These are phyloP conservation scores for Pythium angustatum DNA, from an alignment of 352 stramenopile genomes.

Conservation along the genomic window DNA sequence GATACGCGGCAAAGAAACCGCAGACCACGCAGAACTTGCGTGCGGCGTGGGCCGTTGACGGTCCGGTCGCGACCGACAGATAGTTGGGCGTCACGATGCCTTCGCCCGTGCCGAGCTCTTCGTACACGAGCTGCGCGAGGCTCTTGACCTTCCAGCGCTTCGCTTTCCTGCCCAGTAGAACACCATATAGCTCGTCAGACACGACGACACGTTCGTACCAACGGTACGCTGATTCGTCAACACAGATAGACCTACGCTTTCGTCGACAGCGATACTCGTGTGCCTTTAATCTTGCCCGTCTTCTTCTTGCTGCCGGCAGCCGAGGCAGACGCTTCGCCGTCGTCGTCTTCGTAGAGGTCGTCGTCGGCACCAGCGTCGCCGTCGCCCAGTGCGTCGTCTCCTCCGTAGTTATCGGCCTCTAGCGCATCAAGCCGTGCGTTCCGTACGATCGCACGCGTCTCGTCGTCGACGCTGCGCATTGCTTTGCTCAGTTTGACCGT, in stretches of 20 bases:
- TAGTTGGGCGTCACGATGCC: slow-evolving; percentile 50
- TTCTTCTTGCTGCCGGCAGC: slow-evolving; percentile 39
- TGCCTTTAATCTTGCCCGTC: slow-evolving; percentile 26
- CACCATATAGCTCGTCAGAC: too few species aligned
- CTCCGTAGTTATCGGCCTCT: slow-evolving; percentile 88
- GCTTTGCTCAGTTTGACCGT: slow-evolving; percentile 77
- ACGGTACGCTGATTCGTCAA: background rate
- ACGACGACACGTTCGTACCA: too few species aligned
- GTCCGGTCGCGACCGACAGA: slow-evolving; percentile 60
- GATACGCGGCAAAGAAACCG: slow-evolving; percentile 78
- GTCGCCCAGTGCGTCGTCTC: slow-evolving; percentile 46
- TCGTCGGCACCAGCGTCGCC: slow-evolving; percentile 46
- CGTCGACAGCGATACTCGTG: slow-evolving; percentile 23
- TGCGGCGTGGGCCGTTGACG: slow-evolving; percentile 52
- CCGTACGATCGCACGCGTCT: slow-evolving; percentile 79
- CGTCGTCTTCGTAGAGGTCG: slow-evolving; percentile 78
- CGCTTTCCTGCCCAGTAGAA: slow-evolving; percentile 5
- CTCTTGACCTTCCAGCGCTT: slow-evolving; percentile 84
- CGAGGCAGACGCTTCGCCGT: slow-evolving; percentile 23
- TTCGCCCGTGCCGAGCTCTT: slow-evolving; percentile 46
- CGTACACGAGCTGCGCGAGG: slow-evolving; percentile 85
- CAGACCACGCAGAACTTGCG: slow-evolving; percentile 87
- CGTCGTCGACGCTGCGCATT: slow-evolving; percentile 82
- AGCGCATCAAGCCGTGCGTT: slow-evolving; percentile 86
- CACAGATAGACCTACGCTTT: slow-evolving; percentile 5